phyloP scores from a whole-genome alignment of 2,329 filamentous ascomycete genomes.

The Dactylellina cionopaga region DNA sequence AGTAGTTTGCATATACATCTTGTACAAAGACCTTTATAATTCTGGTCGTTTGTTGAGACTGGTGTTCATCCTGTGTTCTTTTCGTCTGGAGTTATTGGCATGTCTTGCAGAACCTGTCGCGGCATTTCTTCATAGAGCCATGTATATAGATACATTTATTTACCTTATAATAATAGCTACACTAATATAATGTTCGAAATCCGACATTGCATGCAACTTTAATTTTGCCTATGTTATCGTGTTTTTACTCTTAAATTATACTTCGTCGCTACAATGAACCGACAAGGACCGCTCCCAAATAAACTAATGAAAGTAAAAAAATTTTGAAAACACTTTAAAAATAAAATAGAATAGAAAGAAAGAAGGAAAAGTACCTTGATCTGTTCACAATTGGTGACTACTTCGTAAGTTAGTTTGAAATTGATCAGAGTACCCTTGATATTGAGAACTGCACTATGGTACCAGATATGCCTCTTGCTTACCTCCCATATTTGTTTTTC shows the following conservation, averaged over 20 bases:
- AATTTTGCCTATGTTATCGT: background rate
- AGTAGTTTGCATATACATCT: background rate
- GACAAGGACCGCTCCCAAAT: no score
- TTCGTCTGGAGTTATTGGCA: background rate
- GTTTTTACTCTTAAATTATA: background rate
- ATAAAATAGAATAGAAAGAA: no score
- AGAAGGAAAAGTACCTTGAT: no score
- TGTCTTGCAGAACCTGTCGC: background rate
- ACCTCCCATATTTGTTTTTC: no score
- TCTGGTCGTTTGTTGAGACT: background rate
- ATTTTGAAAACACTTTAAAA: no score
- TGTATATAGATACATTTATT: background rate
- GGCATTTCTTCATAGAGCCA: background rate
- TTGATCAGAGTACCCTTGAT: no score
- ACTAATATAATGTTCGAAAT: constrained; percentile 13
- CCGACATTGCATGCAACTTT: background rate
- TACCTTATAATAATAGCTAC: background rate
- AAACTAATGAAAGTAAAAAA: no score
- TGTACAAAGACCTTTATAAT: background rate
- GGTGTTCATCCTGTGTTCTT: background rate
- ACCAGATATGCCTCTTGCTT: no score
- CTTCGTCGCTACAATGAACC: background rate
- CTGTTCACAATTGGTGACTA: no score
- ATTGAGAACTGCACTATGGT: no score
- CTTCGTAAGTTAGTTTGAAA: no score